Conservation (phyloP, 345 rosid genomes). For the Brassica cretica region DNA sequence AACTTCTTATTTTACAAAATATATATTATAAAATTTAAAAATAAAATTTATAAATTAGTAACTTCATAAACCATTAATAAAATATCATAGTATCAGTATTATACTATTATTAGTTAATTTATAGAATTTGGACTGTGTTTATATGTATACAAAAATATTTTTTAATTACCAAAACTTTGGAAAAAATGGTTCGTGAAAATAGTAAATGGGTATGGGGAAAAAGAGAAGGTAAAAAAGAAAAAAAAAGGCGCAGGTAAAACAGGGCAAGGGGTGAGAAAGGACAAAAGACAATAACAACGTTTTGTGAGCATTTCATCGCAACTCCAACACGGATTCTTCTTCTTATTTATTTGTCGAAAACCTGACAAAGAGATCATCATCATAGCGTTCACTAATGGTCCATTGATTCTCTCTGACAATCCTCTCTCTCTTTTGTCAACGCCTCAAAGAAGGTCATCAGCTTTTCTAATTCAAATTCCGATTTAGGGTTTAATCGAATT, state of each 20-base stretch:
- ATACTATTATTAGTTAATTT: too few relatives aligned
- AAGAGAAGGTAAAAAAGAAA: background rate
- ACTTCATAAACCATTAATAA: too few relatives aligned
- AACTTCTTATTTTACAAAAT: background rate
- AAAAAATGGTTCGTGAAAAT: too few relatives aligned
- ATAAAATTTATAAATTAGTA: too few relatives aligned
- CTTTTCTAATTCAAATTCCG: background rate
- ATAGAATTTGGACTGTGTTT: too few relatives aligned
- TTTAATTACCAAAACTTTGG: background rate
- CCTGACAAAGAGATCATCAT: background rate
- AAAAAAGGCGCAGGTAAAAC: background rate
- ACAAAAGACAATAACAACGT: background rate
- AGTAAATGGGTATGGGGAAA: background rate
- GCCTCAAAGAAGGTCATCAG: conserved; percentile 2
- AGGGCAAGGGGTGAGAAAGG: background rate
- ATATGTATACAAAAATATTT: too few relatives aligned
- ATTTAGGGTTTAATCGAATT: conserved; percentile 7
- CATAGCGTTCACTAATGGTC: background rate
- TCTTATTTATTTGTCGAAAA: background rate
- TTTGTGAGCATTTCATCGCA: background rate
- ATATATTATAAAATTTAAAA: too few relatives aligned
- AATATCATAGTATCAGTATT: too few relatives aligned
- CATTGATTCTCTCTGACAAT: conserved; percentile 15
- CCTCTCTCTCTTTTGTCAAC: conserved; percentile 9
- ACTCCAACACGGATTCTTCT: background rate